A percentile compares a stretch with the other conserved stretches of the same genome.
Conservation (phyloP, 345 rosid genomes). For the Eucalyptus sp. region DNA sequence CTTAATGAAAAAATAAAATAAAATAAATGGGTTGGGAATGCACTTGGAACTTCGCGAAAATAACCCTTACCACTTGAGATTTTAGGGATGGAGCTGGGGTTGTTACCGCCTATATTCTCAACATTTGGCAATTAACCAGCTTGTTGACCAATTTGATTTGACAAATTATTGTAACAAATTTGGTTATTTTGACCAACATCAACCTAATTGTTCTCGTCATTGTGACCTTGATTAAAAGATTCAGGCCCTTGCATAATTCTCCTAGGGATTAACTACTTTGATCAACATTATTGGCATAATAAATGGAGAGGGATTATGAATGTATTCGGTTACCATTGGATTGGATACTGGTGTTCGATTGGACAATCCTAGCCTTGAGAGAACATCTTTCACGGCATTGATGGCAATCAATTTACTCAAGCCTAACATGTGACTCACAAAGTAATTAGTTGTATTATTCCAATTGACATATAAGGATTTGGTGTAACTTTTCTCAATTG, state of each 20-base stretch:
- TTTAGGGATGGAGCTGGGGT: no score
- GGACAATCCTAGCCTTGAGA: neutral
- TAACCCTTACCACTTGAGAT: no score
- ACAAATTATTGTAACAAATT: neutral
- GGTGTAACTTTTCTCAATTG: neutral
- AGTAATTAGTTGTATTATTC: neutral
- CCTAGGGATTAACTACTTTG: neutral
- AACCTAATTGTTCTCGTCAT: neutral
- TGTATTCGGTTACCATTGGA: neutral
- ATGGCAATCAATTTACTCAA: neutral
- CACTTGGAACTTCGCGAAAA: no score
- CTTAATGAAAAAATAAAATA: no score
- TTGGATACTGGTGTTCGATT: neutral
- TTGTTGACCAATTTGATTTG: neutral
- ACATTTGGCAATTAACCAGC: neutral
- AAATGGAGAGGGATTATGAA: neutral
- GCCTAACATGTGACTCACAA: neutral
- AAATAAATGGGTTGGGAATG: no score
- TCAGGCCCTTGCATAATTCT: neutral
- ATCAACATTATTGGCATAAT: neutral
- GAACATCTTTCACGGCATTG: neutral
- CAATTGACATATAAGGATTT: neutral
- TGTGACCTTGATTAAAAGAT: neutral
- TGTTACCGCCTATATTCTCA: neutral
- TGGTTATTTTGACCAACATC: neutral